A percentile compares a stretch with the other conserved stretches of the same genome.
Evolutionary conservation across 495 filamentous ascomycete genomes (phyloP).

Genomic region (Aspergillus affinis): DNA sequence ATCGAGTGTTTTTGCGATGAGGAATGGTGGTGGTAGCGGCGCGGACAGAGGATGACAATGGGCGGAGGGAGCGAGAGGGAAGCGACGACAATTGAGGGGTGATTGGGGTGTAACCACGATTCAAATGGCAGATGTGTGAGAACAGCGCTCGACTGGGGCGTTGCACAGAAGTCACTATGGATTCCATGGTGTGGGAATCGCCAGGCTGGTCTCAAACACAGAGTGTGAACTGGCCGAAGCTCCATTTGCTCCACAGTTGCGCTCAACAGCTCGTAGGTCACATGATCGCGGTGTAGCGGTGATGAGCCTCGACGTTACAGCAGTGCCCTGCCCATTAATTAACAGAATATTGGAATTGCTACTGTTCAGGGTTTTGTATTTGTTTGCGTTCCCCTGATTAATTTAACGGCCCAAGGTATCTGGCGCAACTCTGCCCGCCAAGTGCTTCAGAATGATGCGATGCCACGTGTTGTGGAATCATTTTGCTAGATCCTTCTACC

Average conservation of each 20-base stretch:
- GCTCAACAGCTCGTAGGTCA: background rate
- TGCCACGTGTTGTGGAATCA: too few species aligned
- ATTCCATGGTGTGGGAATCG: background rate
- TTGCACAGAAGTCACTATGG: background rate
- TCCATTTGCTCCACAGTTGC: background rate
- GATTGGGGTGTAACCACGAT: background rate
- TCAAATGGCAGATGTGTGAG: background rate
- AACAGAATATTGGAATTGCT: too few species aligned
- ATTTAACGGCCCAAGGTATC: too few species aligned
- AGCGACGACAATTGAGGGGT: background rate
- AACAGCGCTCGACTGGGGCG: background rate
- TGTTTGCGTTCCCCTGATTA: too few species aligned
- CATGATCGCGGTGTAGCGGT: background rate
- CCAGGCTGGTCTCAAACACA: background rate
- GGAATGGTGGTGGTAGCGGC: background rate
- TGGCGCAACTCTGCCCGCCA: too few species aligned
- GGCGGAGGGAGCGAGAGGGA: background rate
- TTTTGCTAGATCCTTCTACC: too few species aligned
- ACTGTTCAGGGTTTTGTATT: too few species aligned
- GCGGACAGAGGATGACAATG: background rate
- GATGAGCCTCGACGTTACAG: too few species aligned
- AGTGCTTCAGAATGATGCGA: too few species aligned
- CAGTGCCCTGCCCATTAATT: too few species aligned
- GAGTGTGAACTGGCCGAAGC: background rate
- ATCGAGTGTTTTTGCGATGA: background rate